Conservation (phyloP, 495 filamentous ascomycete genomes). For the Penicillium cataractarum region DNA sequence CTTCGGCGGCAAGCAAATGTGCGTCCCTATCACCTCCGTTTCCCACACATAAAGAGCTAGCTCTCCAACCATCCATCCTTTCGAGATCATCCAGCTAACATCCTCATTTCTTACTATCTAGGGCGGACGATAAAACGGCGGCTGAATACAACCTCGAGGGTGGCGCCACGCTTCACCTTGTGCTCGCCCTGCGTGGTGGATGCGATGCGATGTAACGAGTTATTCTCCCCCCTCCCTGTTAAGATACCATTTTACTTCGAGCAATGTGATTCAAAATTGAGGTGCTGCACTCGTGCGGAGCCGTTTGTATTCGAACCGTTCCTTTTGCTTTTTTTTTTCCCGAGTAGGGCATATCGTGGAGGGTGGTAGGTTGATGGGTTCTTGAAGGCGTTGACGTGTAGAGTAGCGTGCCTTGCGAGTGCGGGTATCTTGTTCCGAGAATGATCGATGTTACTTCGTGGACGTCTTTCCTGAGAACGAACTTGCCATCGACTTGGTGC, state of each 20-base stretch:
- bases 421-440: background rate
- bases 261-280: constrained; percentile 23
- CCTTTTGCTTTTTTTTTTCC: background rate
- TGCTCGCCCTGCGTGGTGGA: constrained; percentile 89
- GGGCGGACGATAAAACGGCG: constrained; percentile 89
- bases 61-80: background rate
- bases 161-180: constrained; percentile 91
- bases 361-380: background rate
- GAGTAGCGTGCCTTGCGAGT: background rate
- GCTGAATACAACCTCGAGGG: constrained; percentile 87
- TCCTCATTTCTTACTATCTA: constrained; percentile 34
- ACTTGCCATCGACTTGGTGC: background rate
- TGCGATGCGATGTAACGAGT: constrained; percentile 11
- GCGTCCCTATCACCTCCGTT: constrained; percentile 29
- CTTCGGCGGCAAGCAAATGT: constrained; percentile 98
- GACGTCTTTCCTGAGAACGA: background rate
- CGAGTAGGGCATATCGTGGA: background rate
- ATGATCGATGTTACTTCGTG: too few species aligned
- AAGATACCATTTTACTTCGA: constrained; percentile 31
- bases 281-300: background rate
- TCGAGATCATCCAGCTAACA: background rate
- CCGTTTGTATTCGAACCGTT: background rate
- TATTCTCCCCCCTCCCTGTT: constrained; percentile 9
- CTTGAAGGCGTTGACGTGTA: background rate
- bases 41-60: background rate